A percentile compares a stretch with the other conserved stretches of the same genome.
Conservation (phyloP, 805 yeast genomes). For the Dipodascus albidus region DNA sequence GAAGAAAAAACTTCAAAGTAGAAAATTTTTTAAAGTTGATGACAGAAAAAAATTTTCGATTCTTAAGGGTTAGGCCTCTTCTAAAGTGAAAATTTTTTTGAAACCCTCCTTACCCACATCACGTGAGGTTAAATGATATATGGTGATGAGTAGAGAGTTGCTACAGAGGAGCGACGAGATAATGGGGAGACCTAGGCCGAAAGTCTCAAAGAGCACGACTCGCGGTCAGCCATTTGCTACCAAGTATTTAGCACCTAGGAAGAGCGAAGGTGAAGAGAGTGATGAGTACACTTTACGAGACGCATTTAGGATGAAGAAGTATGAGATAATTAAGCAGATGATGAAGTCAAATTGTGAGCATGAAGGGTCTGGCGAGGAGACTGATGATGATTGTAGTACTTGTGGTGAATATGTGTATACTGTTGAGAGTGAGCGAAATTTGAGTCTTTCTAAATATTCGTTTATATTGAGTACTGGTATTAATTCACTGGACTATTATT, state of each 20-base stretch:
- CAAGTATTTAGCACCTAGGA: background rate
- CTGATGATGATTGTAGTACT: background rate
- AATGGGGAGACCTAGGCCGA: background rate
- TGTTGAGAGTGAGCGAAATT: background rate
- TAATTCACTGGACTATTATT: background rate
- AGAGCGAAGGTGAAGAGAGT: background rate
- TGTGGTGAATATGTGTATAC: background rate
- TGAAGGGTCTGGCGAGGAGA: background rate
- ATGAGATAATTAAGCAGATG: background rate
- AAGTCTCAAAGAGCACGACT: background rate
- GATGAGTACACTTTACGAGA: background rate
- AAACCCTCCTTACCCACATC: background rate
- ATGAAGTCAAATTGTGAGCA: background rate
- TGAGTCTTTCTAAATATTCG: background rate
- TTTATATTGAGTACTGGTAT: background rate
- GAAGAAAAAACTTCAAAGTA: background rate
- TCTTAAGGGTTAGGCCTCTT: background rate
- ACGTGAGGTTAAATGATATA: background rate
- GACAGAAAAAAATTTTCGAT: background rate
- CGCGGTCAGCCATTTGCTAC: background rate
- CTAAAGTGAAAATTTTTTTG: background rate
- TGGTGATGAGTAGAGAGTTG: too few species aligned
- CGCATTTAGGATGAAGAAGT: background rate
- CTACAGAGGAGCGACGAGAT: too few species aligned
- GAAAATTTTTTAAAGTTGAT: background rate